phyloP scores from a whole-genome alignment of 441 rosid genomes.

The Corymbia calophylla region DNA sequence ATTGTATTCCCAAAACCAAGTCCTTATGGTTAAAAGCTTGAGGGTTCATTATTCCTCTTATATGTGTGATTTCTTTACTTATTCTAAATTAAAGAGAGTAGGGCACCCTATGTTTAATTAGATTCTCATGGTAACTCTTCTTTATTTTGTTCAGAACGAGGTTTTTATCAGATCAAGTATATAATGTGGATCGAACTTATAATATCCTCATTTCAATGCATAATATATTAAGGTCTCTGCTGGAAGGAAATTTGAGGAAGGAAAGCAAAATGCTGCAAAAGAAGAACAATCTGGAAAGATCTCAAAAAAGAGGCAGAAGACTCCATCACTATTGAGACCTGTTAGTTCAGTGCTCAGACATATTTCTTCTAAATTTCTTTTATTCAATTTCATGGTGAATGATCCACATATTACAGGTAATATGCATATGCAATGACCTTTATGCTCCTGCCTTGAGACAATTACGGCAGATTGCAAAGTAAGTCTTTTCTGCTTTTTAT shows the following conservation, averaged over 20 bases:
- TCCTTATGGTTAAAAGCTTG: not conserved
- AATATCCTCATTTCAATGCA: not conserved
- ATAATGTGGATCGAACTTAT: not conserved
- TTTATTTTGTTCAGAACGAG: not conserved
- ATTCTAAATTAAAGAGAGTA: not conserved
- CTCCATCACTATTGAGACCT: constrained; percentile 71
- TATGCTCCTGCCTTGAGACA: constrained; percentile 93
- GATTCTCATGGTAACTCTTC: not conserved
- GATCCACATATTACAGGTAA: constrained; percentile 32
- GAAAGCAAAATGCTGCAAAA: constrained; percentile 49
- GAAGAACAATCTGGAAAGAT: constrained; percentile 39
- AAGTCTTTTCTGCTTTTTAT: constrained; percentile 18
- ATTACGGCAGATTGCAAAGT: constrained; percentile 95
- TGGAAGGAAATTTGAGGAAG: constrained; percentile 51
- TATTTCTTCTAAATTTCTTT: not conserved
- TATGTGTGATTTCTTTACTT: not conserved
- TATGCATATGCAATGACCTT: constrained; percentile 96
- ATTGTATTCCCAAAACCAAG: not conserved
- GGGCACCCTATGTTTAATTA: not conserved
- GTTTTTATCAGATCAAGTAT: not conserved
- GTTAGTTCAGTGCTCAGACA: constrained; percentile 33
- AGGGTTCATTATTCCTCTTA: not conserved
- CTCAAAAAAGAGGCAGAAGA: constrained; percentile 54
- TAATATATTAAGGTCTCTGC: constrained; percentile 52
- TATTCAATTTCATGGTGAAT: not conserved